Base-by-base conservation (phyloP, 129 eudicot genomes). In the Flaveria brownii region DNA sequence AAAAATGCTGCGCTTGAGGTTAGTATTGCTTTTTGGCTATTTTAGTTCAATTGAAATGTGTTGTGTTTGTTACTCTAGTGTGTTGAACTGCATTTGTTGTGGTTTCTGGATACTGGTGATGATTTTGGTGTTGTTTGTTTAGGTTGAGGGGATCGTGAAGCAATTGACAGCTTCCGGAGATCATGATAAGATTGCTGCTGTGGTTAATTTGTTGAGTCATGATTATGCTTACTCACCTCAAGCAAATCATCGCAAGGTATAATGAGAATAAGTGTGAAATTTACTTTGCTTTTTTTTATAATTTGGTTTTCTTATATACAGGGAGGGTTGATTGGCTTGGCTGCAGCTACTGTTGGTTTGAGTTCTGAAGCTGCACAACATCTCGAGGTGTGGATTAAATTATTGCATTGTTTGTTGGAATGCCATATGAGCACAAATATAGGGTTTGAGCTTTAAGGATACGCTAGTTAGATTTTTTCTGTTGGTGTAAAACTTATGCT, bases 241-340 rank as follows among this genome's bases (percentile, higher is more conserved):
- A 76, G 85, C 91, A 9, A 93, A 93, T 88, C 96, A 93, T 69
- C 88, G 97, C 9, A 90, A 90, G 86, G 98, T 93, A 70, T 51
- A 62, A 18, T 22, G 10, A 61, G 20, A 68, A 57, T 66, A 6
- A 26, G 7, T 72, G 45, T 26, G 30, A 43, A 3, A 65, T 33
- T 54, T 60, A 56, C 33, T 42, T 74, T 71, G 72, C 17, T 5
- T 49, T 74, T 74, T 68, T 67, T 77, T 13, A 28, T 72, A 43
- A 71, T 50, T 72, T 63, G 49, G 15, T 54, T 22, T 16, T 73
- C 57, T 69, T 65, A 28, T 74, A 16, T 36, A 5, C 75, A 93
- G 98, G 98, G 98, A 77, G 97, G 98, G 25, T 84, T 90, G 86
- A 90, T 93, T 75, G 98, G 97, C 78, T 78, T 93, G 92, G 98